phyloP scores from a whole-genome alignment of 768 basidiomycete genomes.

The Podaxis rugospora region DNA sequence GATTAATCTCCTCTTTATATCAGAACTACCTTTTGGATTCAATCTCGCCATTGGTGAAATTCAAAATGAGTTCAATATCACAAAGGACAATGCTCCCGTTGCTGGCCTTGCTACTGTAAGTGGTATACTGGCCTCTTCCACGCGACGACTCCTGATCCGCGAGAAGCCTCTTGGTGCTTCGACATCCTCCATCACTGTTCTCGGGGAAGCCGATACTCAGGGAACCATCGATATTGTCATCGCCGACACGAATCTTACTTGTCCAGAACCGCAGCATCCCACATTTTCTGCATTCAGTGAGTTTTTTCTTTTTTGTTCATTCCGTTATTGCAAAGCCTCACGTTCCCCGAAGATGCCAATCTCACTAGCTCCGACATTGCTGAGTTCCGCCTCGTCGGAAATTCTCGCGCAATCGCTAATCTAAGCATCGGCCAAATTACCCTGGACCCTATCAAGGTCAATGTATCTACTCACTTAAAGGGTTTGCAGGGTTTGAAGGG shows the following conservation, averaged over 20 bases:
- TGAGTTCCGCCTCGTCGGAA: constrained; percentile 55
- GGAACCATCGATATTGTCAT: constrained; percentile 67
- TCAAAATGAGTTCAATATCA: constrained; percentile 60
- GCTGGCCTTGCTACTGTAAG: constrained; percentile 58
- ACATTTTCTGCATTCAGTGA: constrained; percentile 58
- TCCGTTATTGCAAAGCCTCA: constrained; percentile 3
- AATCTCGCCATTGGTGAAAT: constrained; percentile 53
- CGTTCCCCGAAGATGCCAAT: constrained; percentile 38
- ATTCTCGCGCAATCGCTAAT: constrained; percentile 55
- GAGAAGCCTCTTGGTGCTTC: constrained; percentile 58
- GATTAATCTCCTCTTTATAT: constrained; percentile 8
- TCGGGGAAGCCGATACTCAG: constrained; percentile 48
- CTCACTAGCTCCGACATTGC: constrained; percentile 46
- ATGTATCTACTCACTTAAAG: constrained; percentile 55
- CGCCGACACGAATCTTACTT: constrained; percentile 44
- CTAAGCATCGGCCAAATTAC: constrained; percentile 61
- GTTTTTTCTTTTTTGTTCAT: constrained; percentile 16
- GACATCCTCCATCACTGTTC: constrained; percentile 50
- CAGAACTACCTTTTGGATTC: constrained; percentile 74
- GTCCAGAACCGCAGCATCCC: constrained; percentile 41
- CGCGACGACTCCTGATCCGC: not conserved
- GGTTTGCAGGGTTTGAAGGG: constrained; percentile 61
- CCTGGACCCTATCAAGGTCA: constrained; percentile 68
- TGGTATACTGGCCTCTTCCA: not conserved
- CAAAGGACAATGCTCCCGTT: constrained; percentile 45